These are phyloP conservation scores for Euphorbia schlechtendalii DNA, from an alignment of 441 rosid genomes.

Conservation along the genomic window DNA sequence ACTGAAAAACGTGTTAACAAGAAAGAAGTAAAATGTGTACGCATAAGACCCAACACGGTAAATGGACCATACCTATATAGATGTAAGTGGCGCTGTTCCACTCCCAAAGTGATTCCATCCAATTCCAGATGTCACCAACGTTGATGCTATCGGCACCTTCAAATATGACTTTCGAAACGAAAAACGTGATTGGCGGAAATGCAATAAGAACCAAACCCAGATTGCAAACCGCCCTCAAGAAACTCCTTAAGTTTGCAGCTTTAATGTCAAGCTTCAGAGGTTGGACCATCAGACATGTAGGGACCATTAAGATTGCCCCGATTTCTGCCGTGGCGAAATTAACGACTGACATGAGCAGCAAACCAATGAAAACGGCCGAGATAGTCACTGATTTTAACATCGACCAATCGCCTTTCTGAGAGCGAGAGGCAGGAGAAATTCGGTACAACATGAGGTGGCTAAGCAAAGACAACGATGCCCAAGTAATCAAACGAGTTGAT, in stretches of 20 bases:
- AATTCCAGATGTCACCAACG: slow-evolving; percentile 68
- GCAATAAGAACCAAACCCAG: slow-evolving; percentile 37
- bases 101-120: slow-evolving; percentile 79
- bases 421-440: slow-evolving; percentile 20
- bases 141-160: slow-evolving; percentile 35
- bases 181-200: slow-evolving; percentile 61
- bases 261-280: slow-evolving; percentile 54
- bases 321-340: slow-evolving; percentile 93
- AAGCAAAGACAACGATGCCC: slow-evolving; percentile 49
- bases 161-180: slow-evolving; percentile 34
- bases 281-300: slow-evolving; percentile 61
- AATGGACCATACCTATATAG: slow-evolving; percentile 69
- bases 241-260: slow-evolving; percentile 31
- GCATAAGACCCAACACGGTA: slow-evolving; percentile 84
- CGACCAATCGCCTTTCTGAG: slow-evolving; percentile 46
- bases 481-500: slow-evolving; percentile 36
- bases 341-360: slow-evolving; percentile 79
- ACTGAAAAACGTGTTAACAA: slow-evolving; percentile 26
- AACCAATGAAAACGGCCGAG: slow-evolving; percentile 65
- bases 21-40: slow-evolving; percentile 38
- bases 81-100: slow-evolving; percentile 96
- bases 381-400: slow-evolving; percentile 74
- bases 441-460: slow-evolving; percentile 41
- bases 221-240: slow-evolving; percentile 42
- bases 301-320: slow-evolving; percentile 75